Evolutionary conservation across 441 rosid species (phyloP).

Genomic region (Melastoma candidum): DNA sequence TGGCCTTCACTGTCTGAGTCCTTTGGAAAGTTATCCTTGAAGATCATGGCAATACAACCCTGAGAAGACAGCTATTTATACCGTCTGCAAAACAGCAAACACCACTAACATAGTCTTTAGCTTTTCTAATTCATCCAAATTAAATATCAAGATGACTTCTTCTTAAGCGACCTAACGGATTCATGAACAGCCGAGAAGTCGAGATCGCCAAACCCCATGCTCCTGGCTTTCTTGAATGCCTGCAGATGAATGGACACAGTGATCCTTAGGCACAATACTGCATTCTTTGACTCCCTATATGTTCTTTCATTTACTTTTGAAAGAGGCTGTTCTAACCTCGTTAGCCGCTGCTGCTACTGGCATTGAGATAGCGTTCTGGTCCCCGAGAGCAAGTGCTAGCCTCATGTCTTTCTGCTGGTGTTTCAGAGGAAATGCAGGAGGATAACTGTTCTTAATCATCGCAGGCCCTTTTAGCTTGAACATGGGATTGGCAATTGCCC

Average conservation of each 20-base stretch:
- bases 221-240: conserved; percentile 54
- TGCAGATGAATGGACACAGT: conserved; percentile 14
- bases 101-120: too few relatives aligned
- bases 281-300: too few relatives aligned
- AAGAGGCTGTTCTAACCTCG: conserved; percentile 35
- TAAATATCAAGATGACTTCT: conserved; percentile 14
- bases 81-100: too few relatives aligned
- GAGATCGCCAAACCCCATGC: conserved; percentile 72
- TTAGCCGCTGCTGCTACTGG: conserved; percentile 94
- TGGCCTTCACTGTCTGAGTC: too few relatives aligned
- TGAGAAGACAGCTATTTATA: too few relatives aligned
- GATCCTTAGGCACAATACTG: background rate
- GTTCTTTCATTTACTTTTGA: background rate
- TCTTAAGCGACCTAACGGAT: conserved; percentile 36
- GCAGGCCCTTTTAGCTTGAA: conserved; percentile 74
- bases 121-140: too few relatives aligned
- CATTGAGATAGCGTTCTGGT: conserved; percentile 79
- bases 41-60: too few relatives aligned
- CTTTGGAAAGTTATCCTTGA: too few relatives aligned
- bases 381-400: conserved; percentile 94
- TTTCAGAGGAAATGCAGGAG: conserved; percentile 78
- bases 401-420: conserved; percentile 98
- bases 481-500: conserved; percentile 74
- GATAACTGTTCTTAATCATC: conserved; percentile 52
- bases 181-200: conserved; percentile 89